phyloP scores from a whole-genome alignment of 2,329 filamentous ascomycete genomes.

The Hortaea sp. region DNA sequence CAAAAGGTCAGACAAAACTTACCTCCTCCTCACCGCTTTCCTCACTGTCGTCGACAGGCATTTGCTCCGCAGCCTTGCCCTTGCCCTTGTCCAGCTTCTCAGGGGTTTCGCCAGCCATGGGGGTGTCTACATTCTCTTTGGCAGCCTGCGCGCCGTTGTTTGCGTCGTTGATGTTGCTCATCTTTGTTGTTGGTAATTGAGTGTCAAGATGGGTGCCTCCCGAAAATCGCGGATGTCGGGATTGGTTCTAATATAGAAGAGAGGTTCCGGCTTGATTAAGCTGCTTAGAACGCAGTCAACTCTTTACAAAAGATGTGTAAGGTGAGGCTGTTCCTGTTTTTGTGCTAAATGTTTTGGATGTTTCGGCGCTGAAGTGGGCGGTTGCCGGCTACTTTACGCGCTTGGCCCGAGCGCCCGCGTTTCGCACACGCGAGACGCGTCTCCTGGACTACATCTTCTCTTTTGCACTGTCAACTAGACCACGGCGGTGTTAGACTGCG shows the following conservation, averaged over 20 bases:
- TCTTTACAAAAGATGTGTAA: not conserved
- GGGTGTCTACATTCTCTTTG: slow-evolving; percentile 19
- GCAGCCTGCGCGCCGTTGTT: slow-evolving; percentile 8
- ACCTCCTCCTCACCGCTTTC: slow-evolving; percentile 37
- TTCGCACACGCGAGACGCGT: not conserved
- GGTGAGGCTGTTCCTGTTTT: not conserved
- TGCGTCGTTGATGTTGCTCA: slow-evolving; percentile 11
- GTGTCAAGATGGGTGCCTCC: not conserved
- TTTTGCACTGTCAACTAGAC: not conserved
- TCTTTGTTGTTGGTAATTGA: slow-evolving; percentile 7
- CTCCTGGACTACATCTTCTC: not conserved
- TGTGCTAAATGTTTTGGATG: not conserved
- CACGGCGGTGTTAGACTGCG: not conserved
- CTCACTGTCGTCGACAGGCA: slow-evolving; percentile 58
- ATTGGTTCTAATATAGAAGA: no score
- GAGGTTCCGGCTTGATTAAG: no score
- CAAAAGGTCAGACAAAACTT: not conserved
- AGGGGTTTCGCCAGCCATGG: slow-evolving; percentile 30
- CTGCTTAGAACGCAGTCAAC: no score
- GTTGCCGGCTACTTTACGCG: not conserved
- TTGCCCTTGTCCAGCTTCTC: slow-evolving; percentile 63
- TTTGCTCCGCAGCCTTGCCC: slow-evolving; percentile 64
- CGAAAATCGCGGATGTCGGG: no score
- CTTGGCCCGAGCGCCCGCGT: no score
- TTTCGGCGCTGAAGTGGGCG: not conserved